Conservation (phyloP, 176 grass and related monocot genomes). For the Lolium rigidum region DNA sequence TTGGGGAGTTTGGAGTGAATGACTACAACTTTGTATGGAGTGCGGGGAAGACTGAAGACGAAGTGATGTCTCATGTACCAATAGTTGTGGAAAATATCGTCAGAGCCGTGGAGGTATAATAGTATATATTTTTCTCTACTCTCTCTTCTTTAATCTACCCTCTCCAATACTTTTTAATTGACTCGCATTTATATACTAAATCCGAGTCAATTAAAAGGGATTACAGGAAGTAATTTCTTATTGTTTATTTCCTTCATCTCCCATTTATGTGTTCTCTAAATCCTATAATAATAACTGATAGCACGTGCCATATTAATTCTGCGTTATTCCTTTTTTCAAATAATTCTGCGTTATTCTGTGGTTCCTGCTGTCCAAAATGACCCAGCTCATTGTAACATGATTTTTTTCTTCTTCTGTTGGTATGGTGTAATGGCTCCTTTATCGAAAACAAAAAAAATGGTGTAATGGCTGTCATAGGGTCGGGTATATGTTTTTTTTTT, state of each 20-base stretch:
- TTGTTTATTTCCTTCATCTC: background rate
- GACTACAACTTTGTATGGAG: constrained; percentile 13
- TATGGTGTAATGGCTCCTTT: too few species aligned
- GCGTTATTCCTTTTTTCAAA: background rate
- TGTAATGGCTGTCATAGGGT: background rate
- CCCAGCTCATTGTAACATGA: background rate
- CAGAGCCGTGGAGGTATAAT: constrained; percentile 32
- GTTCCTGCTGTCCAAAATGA: background rate
- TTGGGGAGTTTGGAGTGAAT: constrained; percentile 39
- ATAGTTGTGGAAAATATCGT: background rate
- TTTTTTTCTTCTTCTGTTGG: background rate
- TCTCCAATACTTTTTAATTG: too few species aligned
- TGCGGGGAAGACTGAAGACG: background rate
- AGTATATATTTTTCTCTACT: background rate
- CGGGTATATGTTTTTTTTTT: background rate
- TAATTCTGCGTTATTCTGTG: background rate
- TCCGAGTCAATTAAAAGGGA: too few species aligned
- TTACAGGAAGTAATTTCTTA: background rate
- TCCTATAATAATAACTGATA: too few species aligned
- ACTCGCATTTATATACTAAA: too few species aligned
- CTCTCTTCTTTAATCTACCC: background rate
- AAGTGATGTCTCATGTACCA: constrained; percentile 1
- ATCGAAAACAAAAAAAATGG: too few species aligned
- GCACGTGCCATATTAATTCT: background rate
- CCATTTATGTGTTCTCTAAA: too few species aligned